These are phyloP conservation scores for Amoebophrya sp. DNA, from an alignment of 169 alveolate species.

Conservation along the genomic window DNA sequence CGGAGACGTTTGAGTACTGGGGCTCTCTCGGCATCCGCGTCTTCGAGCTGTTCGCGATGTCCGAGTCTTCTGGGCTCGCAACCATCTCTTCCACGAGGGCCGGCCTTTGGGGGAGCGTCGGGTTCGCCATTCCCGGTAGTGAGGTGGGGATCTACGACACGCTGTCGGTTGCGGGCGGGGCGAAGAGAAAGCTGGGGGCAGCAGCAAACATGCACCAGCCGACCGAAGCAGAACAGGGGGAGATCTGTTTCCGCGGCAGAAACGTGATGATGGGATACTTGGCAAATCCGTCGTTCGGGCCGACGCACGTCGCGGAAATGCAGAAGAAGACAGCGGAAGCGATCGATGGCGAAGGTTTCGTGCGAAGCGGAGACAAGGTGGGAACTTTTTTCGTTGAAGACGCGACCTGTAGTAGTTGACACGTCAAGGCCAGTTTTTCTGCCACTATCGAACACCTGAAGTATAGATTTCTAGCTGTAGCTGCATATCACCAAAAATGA, in stretches of 20 bases:
- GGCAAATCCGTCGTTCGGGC: neutral
- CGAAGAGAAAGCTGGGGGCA: neutral
- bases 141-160: too few relatives aligned
- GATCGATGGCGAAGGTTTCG: neutral
- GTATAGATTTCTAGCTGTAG: too few relatives aligned
- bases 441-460: too few relatives aligned
- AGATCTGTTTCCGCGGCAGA: neutral
- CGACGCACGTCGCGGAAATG: neutral
- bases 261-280: neutral
- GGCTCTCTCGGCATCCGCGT: neutral
- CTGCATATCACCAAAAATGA: too few relatives aligned
- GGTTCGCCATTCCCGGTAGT: too few relatives aligned
- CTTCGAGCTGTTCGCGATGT: neutral
- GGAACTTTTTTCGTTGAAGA: too few relatives aligned
- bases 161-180: too few relatives aligned
- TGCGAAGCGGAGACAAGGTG: neutral
- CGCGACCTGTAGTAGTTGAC: too few relatives aligned
- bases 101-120: too few relatives aligned
- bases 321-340: neutral
- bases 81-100: too few relatives aligned
- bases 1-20: neutral
- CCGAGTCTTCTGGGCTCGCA: neutral
- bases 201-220: neutral
- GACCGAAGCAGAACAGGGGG: neutral
- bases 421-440: too few relatives aligned